Evolutionary conservation across 2,329 filamentous ascomycete genomes (phyloP).

Genomic region (Aspergillus sergii): DNA sequence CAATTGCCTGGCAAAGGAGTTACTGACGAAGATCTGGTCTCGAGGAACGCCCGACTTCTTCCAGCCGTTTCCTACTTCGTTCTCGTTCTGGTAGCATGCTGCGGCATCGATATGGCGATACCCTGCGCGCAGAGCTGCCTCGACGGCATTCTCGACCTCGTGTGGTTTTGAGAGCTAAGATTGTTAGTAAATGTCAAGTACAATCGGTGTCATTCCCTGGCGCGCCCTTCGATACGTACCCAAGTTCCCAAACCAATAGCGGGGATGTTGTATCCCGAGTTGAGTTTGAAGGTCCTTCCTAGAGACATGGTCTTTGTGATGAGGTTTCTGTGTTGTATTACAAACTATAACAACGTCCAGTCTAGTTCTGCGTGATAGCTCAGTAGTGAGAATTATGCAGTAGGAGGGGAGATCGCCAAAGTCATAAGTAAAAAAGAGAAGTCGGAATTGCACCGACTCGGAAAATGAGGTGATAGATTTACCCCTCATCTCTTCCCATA

Average conservation of each 20-base stretch:
- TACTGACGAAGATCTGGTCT: slow-evolving; percentile 35
- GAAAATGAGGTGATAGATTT: neutral
- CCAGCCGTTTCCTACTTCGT: slow-evolving; percentile 35
- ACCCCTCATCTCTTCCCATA: neutral
- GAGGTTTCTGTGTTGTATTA: neutral
- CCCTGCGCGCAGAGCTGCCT: slow-evolving; percentile 44
- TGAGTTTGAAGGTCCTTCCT: slow-evolving; percentile 42
- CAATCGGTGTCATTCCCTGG: neutral
- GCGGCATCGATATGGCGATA: slow-evolving; percentile 51
- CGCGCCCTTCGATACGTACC: slow-evolving; percentile 23
- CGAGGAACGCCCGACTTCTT: slow-evolving; percentile 36
- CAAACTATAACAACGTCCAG: neutral
- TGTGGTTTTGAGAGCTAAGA: slow-evolving; percentile 37
- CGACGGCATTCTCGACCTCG: slow-evolving; percentile 53
- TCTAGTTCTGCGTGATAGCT: neutral
- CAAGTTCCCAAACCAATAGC: slow-evolving; percentile 48
- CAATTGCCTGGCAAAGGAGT: slow-evolving; percentile 13
- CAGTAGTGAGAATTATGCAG: neutral
- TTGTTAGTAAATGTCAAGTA: neutral
- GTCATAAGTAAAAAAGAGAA: neutral
- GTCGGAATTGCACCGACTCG: neutral
- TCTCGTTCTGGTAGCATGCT: slow-evolving; percentile 39
- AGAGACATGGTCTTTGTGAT: slow-evolving; percentile 31
- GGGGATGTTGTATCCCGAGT: slow-evolving; percentile 46
- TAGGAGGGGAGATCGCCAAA: neutral